Evolutionary conservation across 495 filamentous ascomycete species (phyloP).

Genomic region (Eremomyces bilateralis): DNA sequence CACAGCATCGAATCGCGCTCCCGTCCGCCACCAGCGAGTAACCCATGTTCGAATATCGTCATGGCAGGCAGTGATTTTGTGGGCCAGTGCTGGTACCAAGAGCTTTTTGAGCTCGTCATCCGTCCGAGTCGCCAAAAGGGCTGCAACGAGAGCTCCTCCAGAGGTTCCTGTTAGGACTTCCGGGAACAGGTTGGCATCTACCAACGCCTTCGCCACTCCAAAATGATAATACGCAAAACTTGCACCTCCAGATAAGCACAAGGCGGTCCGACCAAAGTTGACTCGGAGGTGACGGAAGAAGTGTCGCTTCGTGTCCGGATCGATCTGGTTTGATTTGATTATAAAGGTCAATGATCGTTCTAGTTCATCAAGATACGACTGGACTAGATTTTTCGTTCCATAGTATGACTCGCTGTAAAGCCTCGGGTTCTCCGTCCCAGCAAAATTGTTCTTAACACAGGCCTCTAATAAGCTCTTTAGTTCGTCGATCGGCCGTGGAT

Average conservation of each 20-base stretch:
- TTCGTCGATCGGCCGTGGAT: constrained; percentile 38
- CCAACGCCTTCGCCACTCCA: constrained; percentile 71
- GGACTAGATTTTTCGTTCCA: constrained; percentile 81
- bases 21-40: constrained; percentile 72
- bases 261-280: constrained; percentile 79
- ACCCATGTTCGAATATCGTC: constrained; percentile 59
- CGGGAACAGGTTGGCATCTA: constrained; percentile 70
- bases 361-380: constrained; percentile 68
- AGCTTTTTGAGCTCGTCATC: constrained; percentile 72
- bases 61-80: constrained; percentile 65
- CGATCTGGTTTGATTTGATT: constrained; percentile 37
- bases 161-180: constrained; percentile 92
- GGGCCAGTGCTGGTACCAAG: constrained; percentile 64
- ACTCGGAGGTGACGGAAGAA: constrained; percentile 74
- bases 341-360: constrained; percentile 43
- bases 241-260: constrained; percentile 87
- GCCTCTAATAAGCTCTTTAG: constrained; percentile 58
- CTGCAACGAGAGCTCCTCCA: constrained; percentile 81
- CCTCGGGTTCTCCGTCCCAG: constrained; percentile 79
- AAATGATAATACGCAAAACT: constrained; percentile 96
- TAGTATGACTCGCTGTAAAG: constrained; percentile 93
- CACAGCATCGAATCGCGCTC: constrained; percentile 78
- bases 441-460: constrained; percentile 94
- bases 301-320: constrained; percentile 51
- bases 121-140: constrained; percentile 69